These are phyloP conservation scores for Phytophthora pisi DNA, from an alignment of 352 stramenopile genomes.

Conservation along the genomic window DNA sequence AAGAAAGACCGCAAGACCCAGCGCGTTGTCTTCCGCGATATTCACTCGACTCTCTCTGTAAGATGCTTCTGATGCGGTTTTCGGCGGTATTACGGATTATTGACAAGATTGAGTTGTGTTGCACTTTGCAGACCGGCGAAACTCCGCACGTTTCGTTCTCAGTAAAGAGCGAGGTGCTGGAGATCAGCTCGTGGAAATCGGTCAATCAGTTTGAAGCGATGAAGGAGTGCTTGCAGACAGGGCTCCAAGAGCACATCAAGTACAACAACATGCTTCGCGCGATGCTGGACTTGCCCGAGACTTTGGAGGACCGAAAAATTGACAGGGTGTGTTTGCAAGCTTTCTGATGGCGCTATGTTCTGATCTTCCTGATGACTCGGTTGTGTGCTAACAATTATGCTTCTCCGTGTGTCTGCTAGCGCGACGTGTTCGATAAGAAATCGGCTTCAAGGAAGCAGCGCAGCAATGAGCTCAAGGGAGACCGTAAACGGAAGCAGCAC, in stretches of 20 bases:
- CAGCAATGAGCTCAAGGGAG: constrained; percentile 82
- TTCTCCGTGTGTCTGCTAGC: constrained; percentile 35
- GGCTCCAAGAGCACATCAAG: constrained; percentile 87
- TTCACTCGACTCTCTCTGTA: constrained; percentile 80
- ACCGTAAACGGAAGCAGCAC: constrained; percentile 79
- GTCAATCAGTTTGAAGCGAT: constrained; percentile 86
- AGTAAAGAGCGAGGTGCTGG: constrained; percentile 75
- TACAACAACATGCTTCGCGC: constrained; percentile 87
- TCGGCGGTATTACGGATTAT: neutral
- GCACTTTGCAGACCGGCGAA: constrained; percentile 64
- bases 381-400: constrained; percentile 9
- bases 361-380: neutral
- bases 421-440: constrained; percentile 86
- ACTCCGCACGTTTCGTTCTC: constrained; percentile 79
- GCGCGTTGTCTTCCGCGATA: constrained; percentile 83
- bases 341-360: neutral
- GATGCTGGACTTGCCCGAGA: constrained; percentile 80
- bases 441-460: constrained; percentile 75
- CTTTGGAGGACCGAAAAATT: constrained; percentile 71
- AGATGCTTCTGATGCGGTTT: constrained; percentile 9
- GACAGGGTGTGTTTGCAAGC: constrained; percentile 60
- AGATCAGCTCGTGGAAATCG: constrained; percentile 79
- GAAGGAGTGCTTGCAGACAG: constrained; percentile 73
- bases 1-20: constrained; percentile 91
- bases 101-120: neutral